Evolutionary conservation across 2,329 filamentous ascomycete genomes (phyloP).

Genomic region (Fonsecaea multimorphosa): DNA sequence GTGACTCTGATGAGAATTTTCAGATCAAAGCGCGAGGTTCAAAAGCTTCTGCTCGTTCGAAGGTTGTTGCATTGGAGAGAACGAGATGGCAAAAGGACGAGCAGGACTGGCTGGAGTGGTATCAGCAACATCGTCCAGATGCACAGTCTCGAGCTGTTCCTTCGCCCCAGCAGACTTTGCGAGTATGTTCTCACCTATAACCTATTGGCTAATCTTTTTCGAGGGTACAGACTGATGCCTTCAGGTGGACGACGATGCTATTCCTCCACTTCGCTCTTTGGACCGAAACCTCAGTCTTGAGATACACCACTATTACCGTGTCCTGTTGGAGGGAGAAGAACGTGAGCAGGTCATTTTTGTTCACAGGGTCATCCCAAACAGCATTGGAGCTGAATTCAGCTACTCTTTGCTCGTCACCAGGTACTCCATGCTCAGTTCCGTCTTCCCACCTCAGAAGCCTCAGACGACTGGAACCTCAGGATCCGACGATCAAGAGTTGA

Average conservation of each 20-base stretch:
- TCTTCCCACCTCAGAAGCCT: background rate
- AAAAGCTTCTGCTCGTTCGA: background rate
- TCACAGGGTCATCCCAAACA: slow-evolving; percentile 15
- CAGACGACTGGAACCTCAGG: background rate
- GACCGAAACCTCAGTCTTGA: slow-evolving; percentile 24
- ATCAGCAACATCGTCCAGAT: background rate
- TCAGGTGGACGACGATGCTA: background rate
- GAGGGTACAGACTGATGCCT: background rate
- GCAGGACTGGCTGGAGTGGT: slow-evolving; percentile 22
- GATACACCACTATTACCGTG: slow-evolving; percentile 10
- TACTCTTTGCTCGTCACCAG: slow-evolving; percentile 24
- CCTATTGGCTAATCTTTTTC: background rate
- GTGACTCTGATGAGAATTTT: background rate
- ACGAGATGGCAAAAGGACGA: slow-evolving; percentile 14
- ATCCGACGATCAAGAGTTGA: slow-evolving; percentile 19
- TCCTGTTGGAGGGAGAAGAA: slow-evolving; percentile 4
- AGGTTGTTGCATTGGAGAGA: background rate
- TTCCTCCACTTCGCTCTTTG: background rate
- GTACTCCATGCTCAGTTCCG: slow-evolving; percentile 19
- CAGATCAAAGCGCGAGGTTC: background rate
- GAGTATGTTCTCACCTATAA: slow-evolving; percentile 1
- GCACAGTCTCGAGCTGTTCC: slow-evolving; percentile 8
- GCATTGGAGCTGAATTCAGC: background rate
- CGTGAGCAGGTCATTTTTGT: slow-evolving; percentile 21
- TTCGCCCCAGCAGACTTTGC: background rate